phyloP scores from a whole-genome alignment of 768 basidiomycete genomes.

The Podaxis carcinomalis region DNA sequence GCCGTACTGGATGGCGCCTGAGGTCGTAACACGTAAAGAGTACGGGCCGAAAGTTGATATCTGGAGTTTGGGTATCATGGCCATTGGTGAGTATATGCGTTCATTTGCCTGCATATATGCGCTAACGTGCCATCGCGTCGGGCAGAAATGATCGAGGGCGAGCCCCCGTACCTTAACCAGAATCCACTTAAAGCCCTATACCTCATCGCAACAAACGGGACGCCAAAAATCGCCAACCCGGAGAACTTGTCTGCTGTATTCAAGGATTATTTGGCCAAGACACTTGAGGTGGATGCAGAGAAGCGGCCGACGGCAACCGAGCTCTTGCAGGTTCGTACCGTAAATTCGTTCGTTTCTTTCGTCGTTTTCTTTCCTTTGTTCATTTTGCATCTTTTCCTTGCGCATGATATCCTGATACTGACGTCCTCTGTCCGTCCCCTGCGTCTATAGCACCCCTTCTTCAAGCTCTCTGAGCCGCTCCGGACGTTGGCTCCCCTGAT shows the following conservation, averaged over 20 bases:
- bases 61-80: slow-evolving; percentile 96
- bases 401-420: background rate
- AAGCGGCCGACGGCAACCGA: slow-evolving; percentile 85
- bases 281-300: slow-evolving; percentile 92
- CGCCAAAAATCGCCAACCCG: slow-evolving; percentile 93
- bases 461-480: slow-evolving; percentile 82
- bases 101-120: background rate
- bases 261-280: slow-evolving; percentile 83
- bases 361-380: background rate
- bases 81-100: slow-evolving; percentile 61
- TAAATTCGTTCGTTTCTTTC: slow-evolving; percentile 1
- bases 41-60: slow-evolving; percentile 99
- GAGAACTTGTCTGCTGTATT: slow-evolving; percentile 69
- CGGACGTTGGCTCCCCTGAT: slow-evolving; percentile 84
- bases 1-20: slow-evolving; percentile 99
- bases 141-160: slow-evolving; percentile 96
- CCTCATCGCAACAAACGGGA: slow-evolving; percentile 97
- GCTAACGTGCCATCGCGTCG: slow-evolving; percentile 9
- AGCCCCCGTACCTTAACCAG: slow-evolving; percentile 94
- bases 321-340: slow-evolving; percentile 60
- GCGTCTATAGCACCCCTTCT: slow-evolving; percentile 72
- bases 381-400: background rate
- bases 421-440: background rate
- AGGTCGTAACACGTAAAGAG: slow-evolving; percentile 96
- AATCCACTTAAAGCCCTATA: slow-evolving; percentile 96